Evolutionary conservation across 495 filamentous ascomycete genomes (phyloP).

Genomic region (Parmelia sp.): DNA sequence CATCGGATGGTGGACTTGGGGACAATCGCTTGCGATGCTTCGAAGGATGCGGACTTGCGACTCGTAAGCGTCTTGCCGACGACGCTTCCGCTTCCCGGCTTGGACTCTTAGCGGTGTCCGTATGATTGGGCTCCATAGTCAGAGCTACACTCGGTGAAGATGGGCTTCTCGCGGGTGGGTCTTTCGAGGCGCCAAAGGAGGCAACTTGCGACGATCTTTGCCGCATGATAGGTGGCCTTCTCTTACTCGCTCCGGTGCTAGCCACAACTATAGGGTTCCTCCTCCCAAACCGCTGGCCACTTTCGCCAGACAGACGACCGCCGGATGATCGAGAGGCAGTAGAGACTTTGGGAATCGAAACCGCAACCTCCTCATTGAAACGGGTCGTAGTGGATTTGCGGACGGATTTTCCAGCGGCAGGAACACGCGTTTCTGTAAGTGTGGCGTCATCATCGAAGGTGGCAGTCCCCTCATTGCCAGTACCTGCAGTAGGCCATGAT

Average conservation of each 20-base stretch:
- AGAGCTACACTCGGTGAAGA: constrained; percentile 5
- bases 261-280: constrained; percentile 36
- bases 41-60: constrained; percentile 18
- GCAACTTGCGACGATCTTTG: constrained; percentile 39
- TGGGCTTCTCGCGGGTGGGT: constrained; percentile 5
- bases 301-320: constrained; percentile 17
- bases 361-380: constrained; percentile 23
- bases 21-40: background rate
- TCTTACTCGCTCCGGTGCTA: constrained; percentile 31
- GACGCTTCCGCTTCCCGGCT: constrained; percentile 4
- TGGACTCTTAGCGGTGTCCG: background rate
- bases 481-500: background rate
- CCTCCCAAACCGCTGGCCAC: constrained; percentile 21
- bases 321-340: constrained; percentile 6
- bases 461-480: constrained; percentile 8
- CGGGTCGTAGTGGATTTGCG: constrained; percentile 18
- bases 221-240: constrained; percentile 38
- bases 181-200: constrained; percentile 8
- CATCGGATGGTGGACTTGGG: background rate
- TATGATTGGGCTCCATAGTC: constrained; percentile 2
- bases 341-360: constrained; percentile 20
- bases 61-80: constrained; percentile 1
- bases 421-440: background rate
- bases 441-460: constrained; percentile 10
- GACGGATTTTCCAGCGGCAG: background rate